A percentile compares a stretch with the other conserved stretches of the same genome.
Conservation (phyloP, 371 early-diverging fungal species). For the Phascolomyces articulosus region DNA sequence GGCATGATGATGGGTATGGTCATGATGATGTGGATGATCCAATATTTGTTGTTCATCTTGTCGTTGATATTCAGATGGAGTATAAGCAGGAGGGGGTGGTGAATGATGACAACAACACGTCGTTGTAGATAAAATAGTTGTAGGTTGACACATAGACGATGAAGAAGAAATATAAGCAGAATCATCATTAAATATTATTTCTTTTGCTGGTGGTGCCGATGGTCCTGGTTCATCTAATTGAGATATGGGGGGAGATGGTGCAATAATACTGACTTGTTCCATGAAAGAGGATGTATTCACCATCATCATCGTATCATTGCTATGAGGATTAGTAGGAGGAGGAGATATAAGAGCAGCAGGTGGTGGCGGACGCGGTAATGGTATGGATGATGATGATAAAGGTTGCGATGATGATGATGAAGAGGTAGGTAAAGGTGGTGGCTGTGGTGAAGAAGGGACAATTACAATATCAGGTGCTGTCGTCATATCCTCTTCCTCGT, state of each 20-base stretch:
- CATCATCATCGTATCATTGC: too few species aligned
- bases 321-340: too few species aligned
- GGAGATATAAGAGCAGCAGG: too few species aligned
- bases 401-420: too few species aligned
- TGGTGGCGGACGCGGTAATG: too few species aligned
- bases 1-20: slow-evolving; percentile 4
- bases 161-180: slow-evolving; percentile 5
- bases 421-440: background rate
- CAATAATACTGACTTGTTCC: background rate
- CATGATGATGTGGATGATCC: slow-evolving; percentile 1
- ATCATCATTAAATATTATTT: slow-evolving; percentile 11
- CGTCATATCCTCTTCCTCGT: background rate
- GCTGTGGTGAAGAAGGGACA: background rate
- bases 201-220: slow-evolving; percentile 31
- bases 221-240: slow-evolving; percentile 11
- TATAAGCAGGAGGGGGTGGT: slow-evolving; percentile 16
- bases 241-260: background rate
- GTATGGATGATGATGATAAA: background rate
- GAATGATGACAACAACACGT: slow-evolving; percentile 9
- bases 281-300: too few species aligned
- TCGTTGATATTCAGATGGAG: background rate
- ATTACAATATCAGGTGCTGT: background rate
- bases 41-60: background rate
- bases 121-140: background rate
- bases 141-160: background rate